Evolutionary conservation across 352 stramenopile species (phyloP).

Genomic region (Globisporangium cederbergense): DNA sequence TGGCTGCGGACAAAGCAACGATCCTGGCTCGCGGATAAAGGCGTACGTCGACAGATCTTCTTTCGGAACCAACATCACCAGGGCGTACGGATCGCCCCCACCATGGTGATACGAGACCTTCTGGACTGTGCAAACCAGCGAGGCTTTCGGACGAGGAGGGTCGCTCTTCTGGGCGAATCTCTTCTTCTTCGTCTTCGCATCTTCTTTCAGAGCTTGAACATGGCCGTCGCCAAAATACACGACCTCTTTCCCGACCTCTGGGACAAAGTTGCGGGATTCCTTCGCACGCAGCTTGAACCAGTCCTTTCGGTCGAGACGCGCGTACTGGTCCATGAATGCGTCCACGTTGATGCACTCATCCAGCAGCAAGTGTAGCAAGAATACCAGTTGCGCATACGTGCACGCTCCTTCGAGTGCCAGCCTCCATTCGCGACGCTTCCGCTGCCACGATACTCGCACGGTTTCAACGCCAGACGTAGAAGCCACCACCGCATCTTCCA

Average conservation of each 20-base stretch:
- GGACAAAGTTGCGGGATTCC: conserved; percentile 72
- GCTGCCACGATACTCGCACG: conserved; percentile 66
- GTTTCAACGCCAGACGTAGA: conserved; percentile 36
- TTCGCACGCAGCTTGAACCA: conserved; percentile 78
- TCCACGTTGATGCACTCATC: conserved; percentile 79
- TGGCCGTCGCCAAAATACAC: conserved; percentile 84
- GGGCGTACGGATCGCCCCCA: conserved; percentile 75
- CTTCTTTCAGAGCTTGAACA: conserved; percentile 70
- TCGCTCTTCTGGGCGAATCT: conserved; percentile 72
- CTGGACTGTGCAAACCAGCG: conserved; percentile 56
- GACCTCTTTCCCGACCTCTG: conserved; percentile 55
- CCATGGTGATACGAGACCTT: conserved; percentile 78
- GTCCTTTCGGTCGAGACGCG: conserved; percentile 64
- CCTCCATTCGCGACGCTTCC: conserved; percentile 74
- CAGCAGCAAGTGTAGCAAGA: conserved; percentile 68
- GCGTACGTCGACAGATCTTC: conserved; percentile 25
- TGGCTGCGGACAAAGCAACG: conserved; percentile 58
- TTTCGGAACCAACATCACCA: conserved; percentile 49
- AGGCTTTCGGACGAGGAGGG: conserved; percentile 37
- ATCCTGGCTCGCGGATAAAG: conserved; percentile 29
- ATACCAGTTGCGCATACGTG: conserved; percentile 71
- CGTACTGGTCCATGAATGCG: conserved; percentile 75
- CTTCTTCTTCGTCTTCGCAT: conserved; percentile 74
- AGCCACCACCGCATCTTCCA: conserved; percentile 54
- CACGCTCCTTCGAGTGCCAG: conserved; percentile 53